phyloP scores from a whole-genome alignment of 768 basidiomycete genomes.

The Jaapia argillacea region DNA sequence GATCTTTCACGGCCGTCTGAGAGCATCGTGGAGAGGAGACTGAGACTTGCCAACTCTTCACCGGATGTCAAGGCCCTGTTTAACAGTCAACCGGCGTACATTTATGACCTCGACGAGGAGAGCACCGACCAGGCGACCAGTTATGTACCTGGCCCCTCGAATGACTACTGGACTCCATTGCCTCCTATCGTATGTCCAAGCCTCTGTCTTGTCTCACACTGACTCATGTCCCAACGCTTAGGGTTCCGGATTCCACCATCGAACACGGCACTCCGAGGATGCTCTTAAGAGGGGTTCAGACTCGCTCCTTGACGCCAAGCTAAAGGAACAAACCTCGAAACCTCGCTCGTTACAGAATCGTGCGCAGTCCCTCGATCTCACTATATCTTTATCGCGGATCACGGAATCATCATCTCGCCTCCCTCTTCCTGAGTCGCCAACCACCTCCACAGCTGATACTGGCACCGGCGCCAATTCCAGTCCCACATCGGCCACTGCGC shows the following conservation, averaged over 20 bases:
- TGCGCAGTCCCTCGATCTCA: slow-evolving; percentile 84
- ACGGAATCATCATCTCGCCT: slow-evolving; percentile 54
- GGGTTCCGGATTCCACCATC: slow-evolving; percentile 62
- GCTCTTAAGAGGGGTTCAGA: slow-evolving; percentile 76
- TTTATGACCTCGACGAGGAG: slow-evolving; percentile 69
- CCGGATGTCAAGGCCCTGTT: slow-evolving; percentile 95
- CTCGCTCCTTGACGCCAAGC: slow-evolving; percentile 73
- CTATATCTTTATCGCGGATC: slow-evolving; percentile 74
- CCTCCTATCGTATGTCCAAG: slow-evolving; percentile 58
- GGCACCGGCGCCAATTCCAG: slow-evolving; percentile 71
- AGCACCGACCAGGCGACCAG: slow-evolving; percentile 39
- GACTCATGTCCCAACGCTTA: slow-evolving; percentile 16
- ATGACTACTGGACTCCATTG: slow-evolving; percentile 71
- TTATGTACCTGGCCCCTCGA: slow-evolving; percentile 42
- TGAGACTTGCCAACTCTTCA: slow-evolving; percentile 81
- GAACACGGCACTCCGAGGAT: slow-evolving; percentile 64
- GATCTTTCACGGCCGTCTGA: slow-evolving; percentile 61
- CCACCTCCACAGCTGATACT: slow-evolving; percentile 65
- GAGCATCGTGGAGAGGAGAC: slow-evolving; percentile 60
- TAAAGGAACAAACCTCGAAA: slow-evolving; percentile 68
- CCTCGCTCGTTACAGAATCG: slow-evolving; percentile 79
- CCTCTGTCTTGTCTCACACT: slow-evolving; percentile 12
- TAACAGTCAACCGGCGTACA: slow-evolving; percentile 70
- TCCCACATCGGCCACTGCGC: slow-evolving; percentile 68
- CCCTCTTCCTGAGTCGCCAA: slow-evolving; percentile 71